Percentiles rank a stretch among this genome's conserved stretches.
Evolutionary conservation across 768 basidiomycete species (phyloP).

Genomic region (Lanmaoa rubissima): DNA sequence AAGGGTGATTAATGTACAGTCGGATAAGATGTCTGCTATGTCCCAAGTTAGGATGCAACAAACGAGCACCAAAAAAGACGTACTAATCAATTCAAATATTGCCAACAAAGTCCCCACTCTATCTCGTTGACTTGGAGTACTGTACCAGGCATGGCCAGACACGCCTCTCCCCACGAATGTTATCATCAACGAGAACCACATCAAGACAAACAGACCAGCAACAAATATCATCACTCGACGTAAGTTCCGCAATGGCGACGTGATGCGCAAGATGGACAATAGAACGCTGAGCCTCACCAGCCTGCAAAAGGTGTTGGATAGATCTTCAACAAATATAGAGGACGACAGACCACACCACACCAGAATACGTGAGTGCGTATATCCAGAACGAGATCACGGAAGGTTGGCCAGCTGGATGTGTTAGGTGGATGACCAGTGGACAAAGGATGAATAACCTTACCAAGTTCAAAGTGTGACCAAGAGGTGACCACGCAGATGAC

Average conservation of each 20-base stretch:
- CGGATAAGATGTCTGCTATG: slow-evolving; percentile 23
- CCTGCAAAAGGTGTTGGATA: slow-evolving; percentile 5
- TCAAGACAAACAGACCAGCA: slow-evolving; percentile 9
- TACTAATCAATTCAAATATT: slow-evolving; percentile 19
- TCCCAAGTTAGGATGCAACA: background rate
- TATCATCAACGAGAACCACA: slow-evolving; percentile 8
- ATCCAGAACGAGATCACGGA: slow-evolving; percentile 8
- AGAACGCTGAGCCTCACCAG: slow-evolving; percentile 14
- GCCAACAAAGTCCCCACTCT: background rate
- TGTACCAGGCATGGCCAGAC: background rate
- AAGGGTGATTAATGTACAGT: slow-evolving; percentile 9
- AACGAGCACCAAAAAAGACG: background rate
- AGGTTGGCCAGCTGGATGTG: slow-evolving; percentile 3
- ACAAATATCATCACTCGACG: slow-evolving; percentile 5
- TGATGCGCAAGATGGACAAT: slow-evolving; percentile 11
- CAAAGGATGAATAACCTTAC: background rate
- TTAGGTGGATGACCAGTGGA: background rate
- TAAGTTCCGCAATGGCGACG: slow-evolving; percentile 4
- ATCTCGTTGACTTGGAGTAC: background rate
- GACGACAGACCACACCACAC: slow-evolving; percentile 15
- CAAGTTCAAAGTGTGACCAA: slow-evolving; percentile 9
- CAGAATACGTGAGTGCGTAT: slow-evolving; percentile 7
- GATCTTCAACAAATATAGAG: background rate
- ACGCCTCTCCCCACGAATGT: slow-evolving; percentile 1
- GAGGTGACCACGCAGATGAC: slow-evolving; percentile 3